A percentile compares a stretch with the other conserved stretches of the same genome.
Evolutionary conservation across 768 basidiomycete species (phyloP).

Genomic region (Serendipita vermifera): DNA sequence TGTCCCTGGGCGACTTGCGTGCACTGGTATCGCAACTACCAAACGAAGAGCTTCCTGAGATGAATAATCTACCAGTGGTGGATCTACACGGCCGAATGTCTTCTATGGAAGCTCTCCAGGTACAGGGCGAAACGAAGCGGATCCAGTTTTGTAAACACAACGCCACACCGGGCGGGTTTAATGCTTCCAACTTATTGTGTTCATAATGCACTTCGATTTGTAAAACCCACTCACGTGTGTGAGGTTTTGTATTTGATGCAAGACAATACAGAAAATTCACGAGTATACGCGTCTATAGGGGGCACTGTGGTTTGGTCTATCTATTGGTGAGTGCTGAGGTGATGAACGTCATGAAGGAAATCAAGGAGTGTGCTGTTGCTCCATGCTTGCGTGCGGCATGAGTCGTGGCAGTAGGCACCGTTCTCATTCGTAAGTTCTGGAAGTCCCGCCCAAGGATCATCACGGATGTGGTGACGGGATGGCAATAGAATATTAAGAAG

Average conservation of each 20-base stretch:
- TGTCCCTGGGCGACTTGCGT: slow-evolving; percentile 31
- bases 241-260: too few species aligned
- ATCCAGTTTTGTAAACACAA: neutral
- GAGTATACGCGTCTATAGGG: too few species aligned
- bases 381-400: slow-evolving; percentile 94
- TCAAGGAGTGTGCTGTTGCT: slow-evolving; percentile 85
- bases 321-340: slow-evolving; percentile 11
- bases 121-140: slow-evolving; percentile 18
- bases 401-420: slow-evolving; percentile 72
- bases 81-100: slow-evolving; percentile 47
- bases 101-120: slow-evolving; percentile 25
- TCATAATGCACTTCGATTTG: too few species aligned
- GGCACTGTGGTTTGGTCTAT: neutral
- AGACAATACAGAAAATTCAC: too few species aligned
- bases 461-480: slow-evolving; percentile 59
- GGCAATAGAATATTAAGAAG: slow-evolving; percentile 60
- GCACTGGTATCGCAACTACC: slow-evolving; percentile 49
- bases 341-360: slow-evolving; percentile 66
- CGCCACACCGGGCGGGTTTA: neutral
- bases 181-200: neutral
- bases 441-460: slow-evolving; percentile 83
- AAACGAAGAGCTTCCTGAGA: slow-evolving; percentile 35
- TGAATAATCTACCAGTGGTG: slow-evolving; percentile 48
- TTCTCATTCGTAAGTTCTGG: slow-evolving; percentile 86
- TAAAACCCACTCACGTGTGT: too few species aligned